Percentiles rank a stretch among this genome's conserved stretches.
These are phyloP conservation scores for Avena sativa DNA, from an alignment of 176 grass and related monocot species.

Conservation along the genomic window DNA sequence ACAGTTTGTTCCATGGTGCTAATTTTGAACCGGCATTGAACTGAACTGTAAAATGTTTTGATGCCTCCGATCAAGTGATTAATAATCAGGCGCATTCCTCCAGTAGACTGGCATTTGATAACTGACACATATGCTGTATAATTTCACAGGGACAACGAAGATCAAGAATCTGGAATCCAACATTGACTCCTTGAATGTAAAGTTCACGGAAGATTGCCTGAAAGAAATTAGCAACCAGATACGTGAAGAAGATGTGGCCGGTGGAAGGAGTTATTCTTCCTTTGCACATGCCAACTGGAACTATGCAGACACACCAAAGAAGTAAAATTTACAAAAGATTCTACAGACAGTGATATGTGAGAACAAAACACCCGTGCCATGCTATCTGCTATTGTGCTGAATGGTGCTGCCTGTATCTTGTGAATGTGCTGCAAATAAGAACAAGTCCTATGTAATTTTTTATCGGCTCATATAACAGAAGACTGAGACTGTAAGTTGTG, in stretches of 20 bases:
- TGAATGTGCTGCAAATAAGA: constrained; percentile 17
- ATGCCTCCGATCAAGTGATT: background rate
- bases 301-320: constrained; percentile 64
- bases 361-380: background rate
- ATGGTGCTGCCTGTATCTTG: background rate
- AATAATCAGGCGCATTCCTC: background rate
- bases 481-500: background rate
- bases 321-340: constrained; percentile 17
- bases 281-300: constrained; percentile 45
- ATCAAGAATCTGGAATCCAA: constrained; percentile 73
- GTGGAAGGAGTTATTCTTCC: constrained; percentile 51
- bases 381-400: background rate
- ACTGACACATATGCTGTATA: constrained; percentile 7
- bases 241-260: constrained; percentile 58
- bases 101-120: constrained; percentile 17
- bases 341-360: background rate
- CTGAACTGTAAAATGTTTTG: background rate
- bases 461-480: background rate
- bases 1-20: background rate
- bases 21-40: background rate
- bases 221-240: constrained; percentile 64
- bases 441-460: background rate
- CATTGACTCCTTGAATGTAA: constrained; percentile 62
- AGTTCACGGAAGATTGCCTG: constrained; percentile 58
- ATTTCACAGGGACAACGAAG: constrained; percentile 73